phyloP scores from a whole-genome alignment of 768 basidiomycete genomes.

The Dictyophora rubrovolvata region DNA sequence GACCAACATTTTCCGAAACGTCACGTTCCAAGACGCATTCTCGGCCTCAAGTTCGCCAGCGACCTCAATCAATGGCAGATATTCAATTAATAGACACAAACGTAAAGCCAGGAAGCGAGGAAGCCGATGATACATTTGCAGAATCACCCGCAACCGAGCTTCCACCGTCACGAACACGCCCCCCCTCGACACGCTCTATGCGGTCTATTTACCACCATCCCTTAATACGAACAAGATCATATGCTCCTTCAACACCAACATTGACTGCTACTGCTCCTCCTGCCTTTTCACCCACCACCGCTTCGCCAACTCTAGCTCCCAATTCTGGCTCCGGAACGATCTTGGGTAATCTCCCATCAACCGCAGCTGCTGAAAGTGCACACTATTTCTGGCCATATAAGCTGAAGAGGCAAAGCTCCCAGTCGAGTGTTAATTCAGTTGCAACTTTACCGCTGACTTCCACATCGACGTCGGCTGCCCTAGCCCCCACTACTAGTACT shows the following conservation, averaged over 20 bases:
- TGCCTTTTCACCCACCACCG: conserved; percentile 1
- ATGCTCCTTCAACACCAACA: conserved; percentile 41
- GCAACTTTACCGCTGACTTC: conserved; percentile 43
- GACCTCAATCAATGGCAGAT: conserved; percentile 1
- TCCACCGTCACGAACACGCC: not conserved
- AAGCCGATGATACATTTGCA: not conserved
- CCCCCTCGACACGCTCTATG: conserved; percentile 15
- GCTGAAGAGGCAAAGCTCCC: conserved; percentile 35
- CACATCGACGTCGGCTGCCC: conserved; percentile 13
- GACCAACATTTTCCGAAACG: not conserved
- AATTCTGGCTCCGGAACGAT: not conserved
- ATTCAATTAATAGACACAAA: conserved; percentile 1
- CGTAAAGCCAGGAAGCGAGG: not conserved
- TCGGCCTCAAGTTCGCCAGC: not conserved
- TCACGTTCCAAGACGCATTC: not conserved
- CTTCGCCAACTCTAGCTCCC: not conserved
- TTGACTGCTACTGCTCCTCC: conserved; percentile 35
- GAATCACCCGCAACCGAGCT: not conserved
- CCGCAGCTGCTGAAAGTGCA: conserved; percentile 20
- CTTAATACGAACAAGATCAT: conserved; percentile 65
- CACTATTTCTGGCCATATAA: not conserved
- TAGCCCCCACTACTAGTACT: conserved; percentile 16
- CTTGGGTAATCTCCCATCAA: not conserved
- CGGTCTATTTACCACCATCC: conserved; percentile 49
- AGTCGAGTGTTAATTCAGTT: conserved; percentile 50